A percentile compares a stretch with the other conserved stretches of the same genome.
Conservation (phyloP, 768 basidiomycete species). For the Panus rudis region DNA sequence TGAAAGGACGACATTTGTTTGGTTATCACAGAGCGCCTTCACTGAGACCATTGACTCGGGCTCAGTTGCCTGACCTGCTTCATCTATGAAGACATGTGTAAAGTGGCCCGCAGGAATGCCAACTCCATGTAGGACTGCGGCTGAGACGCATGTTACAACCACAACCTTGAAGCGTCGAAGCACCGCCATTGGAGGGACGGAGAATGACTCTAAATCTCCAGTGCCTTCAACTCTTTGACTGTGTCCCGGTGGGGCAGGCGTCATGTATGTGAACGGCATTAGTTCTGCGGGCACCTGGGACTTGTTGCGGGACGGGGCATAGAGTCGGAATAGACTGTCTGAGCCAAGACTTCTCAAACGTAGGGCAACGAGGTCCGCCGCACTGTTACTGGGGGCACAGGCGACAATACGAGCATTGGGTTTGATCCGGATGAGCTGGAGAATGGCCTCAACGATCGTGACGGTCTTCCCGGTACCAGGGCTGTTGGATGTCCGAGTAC, state of each 20-base stretch:
- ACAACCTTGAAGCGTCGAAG: slow-evolving; percentile 44
- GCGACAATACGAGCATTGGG: slow-evolving; percentile 21
- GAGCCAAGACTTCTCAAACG: slow-evolving; percentile 19
- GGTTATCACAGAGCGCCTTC: slow-evolving; percentile 22
- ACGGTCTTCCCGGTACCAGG: slow-evolving; percentile 36
- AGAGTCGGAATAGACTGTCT: slow-evolving; percentile 43
- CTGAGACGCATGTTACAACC: slow-evolving; percentile 53
- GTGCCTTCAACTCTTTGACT: slow-evolving; percentile 15
- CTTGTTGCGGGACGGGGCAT: slow-evolving; percentile 36
- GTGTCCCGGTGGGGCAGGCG: too few species aligned
- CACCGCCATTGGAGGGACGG: slow-evolving; percentile 34
- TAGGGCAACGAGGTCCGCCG: slow-evolving; percentile 27
- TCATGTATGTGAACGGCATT: slow-evolving; percentile 29
- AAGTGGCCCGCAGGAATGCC: slow-evolving; percentile 50
- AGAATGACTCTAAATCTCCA: slow-evolving; percentile 26
- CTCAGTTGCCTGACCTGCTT: slow-evolving; percentile 59
- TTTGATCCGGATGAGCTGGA: slow-evolving; percentile 23
- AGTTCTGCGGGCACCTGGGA: slow-evolving; percentile 31
- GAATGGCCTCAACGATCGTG: slow-evolving; percentile 31
- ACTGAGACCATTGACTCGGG: slow-evolving; percentile 47
- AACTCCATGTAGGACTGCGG: slow-evolving; percentile 38
- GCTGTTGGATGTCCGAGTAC: slow-evolving; percentile 12
- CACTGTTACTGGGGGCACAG: slow-evolving; percentile 31
- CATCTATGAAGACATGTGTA: slow-evolving; percentile 56
- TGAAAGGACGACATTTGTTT: slow-evolving; percentile 30